Base-by-base conservation (phyloP, 164 flowering plant species). In the Platanus orientalis region DNA sequence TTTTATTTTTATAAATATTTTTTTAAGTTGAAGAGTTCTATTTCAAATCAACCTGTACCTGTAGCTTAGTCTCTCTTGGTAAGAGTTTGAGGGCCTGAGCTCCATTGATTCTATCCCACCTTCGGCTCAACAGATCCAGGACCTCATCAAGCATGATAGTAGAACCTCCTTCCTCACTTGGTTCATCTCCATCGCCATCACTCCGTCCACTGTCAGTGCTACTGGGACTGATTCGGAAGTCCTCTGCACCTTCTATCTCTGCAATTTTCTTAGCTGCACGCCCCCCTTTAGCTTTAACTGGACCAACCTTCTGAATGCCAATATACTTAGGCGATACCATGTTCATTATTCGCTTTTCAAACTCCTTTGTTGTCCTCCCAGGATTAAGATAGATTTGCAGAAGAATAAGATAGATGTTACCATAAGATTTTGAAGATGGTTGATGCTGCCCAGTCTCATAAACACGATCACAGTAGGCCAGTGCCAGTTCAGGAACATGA, bases 371-470 rank as follows among this genome's bases (percentile, higher is more conserved):
- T 53, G 91, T 82, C 71, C 71, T 90, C 56, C 65, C 79, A 66
- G 98, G 99, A 74, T 95, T 92, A 69, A 92, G 80, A 76, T 95
- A 95, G 26, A 95, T 95, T 84, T 95, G 98, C 50, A 92, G 81
- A 69, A 95, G 96, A 32, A 86, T 90, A 45, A 90, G 88, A 75
- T 95, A 95, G 68, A 92, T 92, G 63, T 80, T 92, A 67, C 80
- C 71, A 64, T 77, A 67, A 52, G 78, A 62, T 78, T 76, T 89
- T 56, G 68, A 76, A 49, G 87, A 69, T 49, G 79, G 71, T 68
- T 80, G 86, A 58, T 76, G 79, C 73, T 66, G 75, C 51, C 65
- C 72, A 54, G 84, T 68, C 71, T 92, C 96, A 61, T 85, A 90
- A 20, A 92, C 77, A 28, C 89, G 97, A 69, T 95, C 99, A 67